Percentiles rank a stretch among this genome's conserved stretches.
Evolutionary conservation across 139 green algal genomes (phyloP).

Genomic region (Coelastrella sp.): DNA sequence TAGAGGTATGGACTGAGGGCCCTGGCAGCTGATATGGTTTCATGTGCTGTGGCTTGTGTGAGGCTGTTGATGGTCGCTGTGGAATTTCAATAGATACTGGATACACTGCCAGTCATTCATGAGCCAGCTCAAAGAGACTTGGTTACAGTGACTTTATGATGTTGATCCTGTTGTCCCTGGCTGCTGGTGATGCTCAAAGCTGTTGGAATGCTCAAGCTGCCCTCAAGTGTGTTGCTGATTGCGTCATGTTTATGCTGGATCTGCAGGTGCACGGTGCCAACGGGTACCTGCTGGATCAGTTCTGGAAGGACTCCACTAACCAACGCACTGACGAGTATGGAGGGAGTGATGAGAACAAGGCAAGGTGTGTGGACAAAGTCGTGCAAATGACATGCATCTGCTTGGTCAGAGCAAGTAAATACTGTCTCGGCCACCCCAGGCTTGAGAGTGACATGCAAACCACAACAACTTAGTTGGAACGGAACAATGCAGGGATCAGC

Average conservation of each 20-base stretch:
- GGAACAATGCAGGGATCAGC: background rate
- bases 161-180: background rate
- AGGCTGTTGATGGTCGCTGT: background rate
- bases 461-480: background rate
- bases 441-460: background rate
- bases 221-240: background rate
- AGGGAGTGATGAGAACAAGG: constrained; percentile 72
- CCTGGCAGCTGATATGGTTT: background rate
- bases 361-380: constrained; percentile 33
- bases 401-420: too few relatives aligned
- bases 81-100: background rate
- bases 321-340: constrained; percentile 79
- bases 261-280: constrained; percentile 80
- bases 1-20: constrained; percentile 48
- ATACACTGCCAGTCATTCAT: background rate
- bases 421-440: background rate
- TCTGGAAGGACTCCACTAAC: constrained; percentile 72
- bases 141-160: background rate
- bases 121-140: background rate
- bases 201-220: background rate
- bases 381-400: too few relatives aligned
- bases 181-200: background rate
- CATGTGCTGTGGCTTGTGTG: background rate
- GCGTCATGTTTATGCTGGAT: background rate
- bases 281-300: constrained; percentile 81